Evolutionary conservation across 2,329 filamentous ascomycete species (phyloP).

Genomic region (Trichoderma arundinaceum): DNA sequence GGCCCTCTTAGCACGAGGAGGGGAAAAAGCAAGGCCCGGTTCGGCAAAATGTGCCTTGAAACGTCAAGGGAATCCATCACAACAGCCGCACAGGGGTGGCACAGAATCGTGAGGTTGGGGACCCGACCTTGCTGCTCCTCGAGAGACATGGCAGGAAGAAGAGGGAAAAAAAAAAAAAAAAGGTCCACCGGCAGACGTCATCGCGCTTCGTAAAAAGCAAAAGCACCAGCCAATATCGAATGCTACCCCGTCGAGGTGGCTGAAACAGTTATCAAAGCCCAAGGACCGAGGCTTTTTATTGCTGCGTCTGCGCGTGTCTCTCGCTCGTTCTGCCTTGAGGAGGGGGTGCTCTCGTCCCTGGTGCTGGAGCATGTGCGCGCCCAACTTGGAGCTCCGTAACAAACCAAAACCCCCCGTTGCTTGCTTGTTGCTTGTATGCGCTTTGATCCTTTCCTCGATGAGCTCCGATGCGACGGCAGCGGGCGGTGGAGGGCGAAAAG

Average conservation of each 20-base stretch:
- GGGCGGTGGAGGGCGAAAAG: slow-evolving; percentile 10
- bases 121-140: not conserved
- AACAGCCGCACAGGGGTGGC: slow-evolving; percentile 24
- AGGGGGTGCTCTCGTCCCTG: too few relatives aligned
- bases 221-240: slow-evolving; percentile 5
- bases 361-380: too few relatives aligned
- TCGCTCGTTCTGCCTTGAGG: too few relatives aligned
- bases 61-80: slow-evolving; percentile 16
- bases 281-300: slow-evolving; percentile 15
- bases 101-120: slow-evolving; percentile 17
- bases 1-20: not conserved
- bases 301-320: too few relatives aligned
- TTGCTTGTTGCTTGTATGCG: too few relatives aligned
- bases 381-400: too few relatives aligned
- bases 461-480: slow-evolving; percentile 21
- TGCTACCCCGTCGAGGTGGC: slow-evolving; percentile 14
- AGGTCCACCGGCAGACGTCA: slow-evolving; percentile 19
- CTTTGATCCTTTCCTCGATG: slow-evolving; percentile 2
- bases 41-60: slow-evolving; percentile 26
- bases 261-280: slow-evolving; percentile 23
- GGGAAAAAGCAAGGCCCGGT: not conserved
- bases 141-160: not conserved
- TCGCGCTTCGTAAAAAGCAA: not conserved
- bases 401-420: too few relatives aligned
- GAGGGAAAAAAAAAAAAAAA: not conserved